Evolutionary conservation across 169 alveolate species (phyloP).

Genomic region (Plasmodium berghei): DNA sequence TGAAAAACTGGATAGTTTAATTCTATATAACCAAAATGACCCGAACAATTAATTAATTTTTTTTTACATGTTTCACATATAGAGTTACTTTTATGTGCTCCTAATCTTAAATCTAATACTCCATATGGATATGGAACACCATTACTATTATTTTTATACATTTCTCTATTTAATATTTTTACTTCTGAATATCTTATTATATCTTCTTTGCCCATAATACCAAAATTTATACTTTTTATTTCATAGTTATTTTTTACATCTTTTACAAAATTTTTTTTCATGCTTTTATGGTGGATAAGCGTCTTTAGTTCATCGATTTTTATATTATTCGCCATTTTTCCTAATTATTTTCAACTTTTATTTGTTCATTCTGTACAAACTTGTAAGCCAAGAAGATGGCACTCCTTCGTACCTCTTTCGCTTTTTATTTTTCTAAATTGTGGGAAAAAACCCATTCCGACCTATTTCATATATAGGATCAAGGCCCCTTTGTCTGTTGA

Average conservation of each 20-base stretch:
- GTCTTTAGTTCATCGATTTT: slow-evolving; percentile 22
- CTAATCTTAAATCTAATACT: slow-evolving; percentile 86
- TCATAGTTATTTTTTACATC: slow-evolving; percentile 58
- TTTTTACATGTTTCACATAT: slow-evolving; percentile 94
- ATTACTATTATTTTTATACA: slow-evolving; percentile 81
- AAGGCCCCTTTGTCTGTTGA: too few species aligned
- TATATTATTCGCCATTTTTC: too few species aligned
- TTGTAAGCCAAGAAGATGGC: too few species aligned
- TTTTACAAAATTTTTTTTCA: slow-evolving; percentile 39
- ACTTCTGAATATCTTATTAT: slow-evolving; percentile 86
- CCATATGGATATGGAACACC: slow-evolving; percentile 87
- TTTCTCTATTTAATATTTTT: slow-evolving; percentile 84
- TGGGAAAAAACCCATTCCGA: too few species aligned
- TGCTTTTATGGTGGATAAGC: slow-evolving; percentile 12
- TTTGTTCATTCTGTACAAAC: too few species aligned
- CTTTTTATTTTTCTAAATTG: too few species aligned
- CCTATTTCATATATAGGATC: too few species aligned
- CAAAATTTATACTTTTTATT: slow-evolving; percentile 87
- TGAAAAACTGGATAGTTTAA: slow-evolving; percentile 98
- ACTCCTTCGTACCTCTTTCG: too few species aligned
- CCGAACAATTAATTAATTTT: slow-evolving; percentile 94
- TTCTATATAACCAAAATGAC: slow-evolving; percentile 97
- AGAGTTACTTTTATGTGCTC: slow-evolving; percentile 80
- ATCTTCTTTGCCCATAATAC: slow-evolving; percentile 86
- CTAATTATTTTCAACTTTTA: too few species aligned